These are phyloP conservation scores for Sanghuangporus baumii DNA, from an alignment of 1,284 basidiomycete genomes.

Conservation along the genomic window DNA sequence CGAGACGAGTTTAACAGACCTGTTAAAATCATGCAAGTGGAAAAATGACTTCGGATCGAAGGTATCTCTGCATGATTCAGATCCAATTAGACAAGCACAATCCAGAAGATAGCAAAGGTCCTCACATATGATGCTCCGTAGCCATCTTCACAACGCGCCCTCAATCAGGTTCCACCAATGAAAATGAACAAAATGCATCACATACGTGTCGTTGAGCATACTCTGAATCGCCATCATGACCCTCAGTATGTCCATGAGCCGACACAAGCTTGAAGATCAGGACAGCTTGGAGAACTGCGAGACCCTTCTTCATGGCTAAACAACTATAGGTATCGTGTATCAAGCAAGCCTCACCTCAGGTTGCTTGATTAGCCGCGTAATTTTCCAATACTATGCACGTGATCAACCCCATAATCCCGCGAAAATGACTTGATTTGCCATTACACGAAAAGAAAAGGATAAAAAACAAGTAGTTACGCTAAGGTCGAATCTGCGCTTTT, in stretches of 20 bases:
- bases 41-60: too few species aligned
- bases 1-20: too few species aligned
- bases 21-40: too few species aligned
- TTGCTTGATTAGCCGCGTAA: too few species aligned
- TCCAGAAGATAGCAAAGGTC: slow-evolving; percentile 6
- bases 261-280: slow-evolving; percentile 5
- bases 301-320: background rate
- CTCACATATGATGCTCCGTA: slow-evolving; percentile 78
- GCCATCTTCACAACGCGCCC: slow-evolving; percentile 55
- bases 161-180: background rate
- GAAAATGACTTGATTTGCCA: background rate
- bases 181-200: slow-evolving; percentile 17
- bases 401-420: background rate
- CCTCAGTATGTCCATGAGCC: slow-evolving; percentile 25
- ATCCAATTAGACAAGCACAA: background rate
- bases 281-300: slow-evolving; percentile 1
- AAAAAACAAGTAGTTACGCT: background rate
- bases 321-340: too few species aligned
- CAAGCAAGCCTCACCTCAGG: too few species aligned
- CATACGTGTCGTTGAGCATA: slow-evolving; percentile 52
- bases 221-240: slow-evolving; percentile 25
- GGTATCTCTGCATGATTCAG: too few species aligned
- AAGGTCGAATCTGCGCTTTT: background rate
- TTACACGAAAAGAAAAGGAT: background rate
- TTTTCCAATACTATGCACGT: too few species aligned